Evolutionary conservation across 164 flowering plant species (phyloP), one percentile per base, ranked within the genome.

Genomic region (Paratinospora sagittata): DNA sequence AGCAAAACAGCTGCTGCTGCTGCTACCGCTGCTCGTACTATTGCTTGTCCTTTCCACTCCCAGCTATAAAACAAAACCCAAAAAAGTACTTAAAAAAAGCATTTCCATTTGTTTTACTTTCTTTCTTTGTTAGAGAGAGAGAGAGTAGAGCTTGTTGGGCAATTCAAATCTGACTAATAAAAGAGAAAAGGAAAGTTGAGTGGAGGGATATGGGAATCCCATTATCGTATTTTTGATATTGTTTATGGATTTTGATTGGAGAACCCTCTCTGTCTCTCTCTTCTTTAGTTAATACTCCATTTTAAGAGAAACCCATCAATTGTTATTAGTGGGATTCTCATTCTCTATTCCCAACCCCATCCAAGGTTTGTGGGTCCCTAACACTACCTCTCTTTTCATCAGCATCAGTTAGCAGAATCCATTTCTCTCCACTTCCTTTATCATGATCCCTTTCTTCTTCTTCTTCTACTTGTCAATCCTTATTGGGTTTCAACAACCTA

Each of bases 311-410:
- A 65, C 21, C 45, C 23, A 6, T 19, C 12, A 6, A 65, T 36
- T 19, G 21, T 6, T 24, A 68, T 58, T 72, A 74, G 80, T 77
- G 81, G 81, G 84, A 82, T 82, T 82, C 84, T 79, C 74, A 79
- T 79, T 77, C 82, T 72, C 66, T n/a, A 33, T 27, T 7, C n/a
- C n/a, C n/a, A n/a, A n/a, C n/a, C n/a, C n/a, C n/a, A n/a, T 13
- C 33, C 66, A 57, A 73, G 81, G 72, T 74, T 47, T 23, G 74
- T 76, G 81, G 84, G 81, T 66, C 81, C 84, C 78, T 13, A 11
- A 43, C 37, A 49, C 33, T 62, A 49, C 26, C 72, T 60, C 70
- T 27, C 41, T 68, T 24, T 13, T 8, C 72, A 66, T 69, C 75
- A 65, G n/a, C 65, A 60, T 43, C 67, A 64, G 21, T 7, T n/a